Evolutionary conservation across 352 stramenopile species (phyloP).

Genomic region (Phytophthora sp.): DNA sequence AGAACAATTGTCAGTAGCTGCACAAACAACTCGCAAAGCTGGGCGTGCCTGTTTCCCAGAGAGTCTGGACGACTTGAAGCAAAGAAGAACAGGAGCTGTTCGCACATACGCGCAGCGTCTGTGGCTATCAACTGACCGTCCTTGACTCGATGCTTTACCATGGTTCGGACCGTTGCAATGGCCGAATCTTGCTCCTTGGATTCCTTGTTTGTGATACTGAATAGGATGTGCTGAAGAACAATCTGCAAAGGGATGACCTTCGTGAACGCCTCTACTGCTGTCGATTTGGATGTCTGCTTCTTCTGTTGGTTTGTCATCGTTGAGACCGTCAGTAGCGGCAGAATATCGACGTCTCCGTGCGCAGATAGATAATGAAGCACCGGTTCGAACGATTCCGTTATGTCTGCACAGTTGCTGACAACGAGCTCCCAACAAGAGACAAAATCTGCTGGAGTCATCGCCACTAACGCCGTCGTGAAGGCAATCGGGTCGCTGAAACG

Average conservation of each 20-base stretch:
- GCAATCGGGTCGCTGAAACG: conserved; percentile 26
- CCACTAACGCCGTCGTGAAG: conserved; percentile 34
- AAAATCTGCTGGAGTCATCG: conserved; percentile 35
- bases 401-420: conserved; percentile 36
- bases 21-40: conserved; percentile 47
- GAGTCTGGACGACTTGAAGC: conserved; percentile 5
- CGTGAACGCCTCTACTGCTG: conserved; percentile 17
- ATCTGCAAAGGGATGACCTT: conserved; percentile 28
- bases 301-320: conserved; percentile 36
- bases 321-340: conserved; percentile 24
- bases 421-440: conserved; percentile 44
- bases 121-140: conserved; percentile 9
- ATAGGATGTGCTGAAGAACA: conserved; percentile 41
- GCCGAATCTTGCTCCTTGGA: conserved; percentile 28
- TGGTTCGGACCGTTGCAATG: conserved; percentile 13
- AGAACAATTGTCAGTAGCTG: conserved; percentile 45
- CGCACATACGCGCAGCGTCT: conserved; percentile 47
- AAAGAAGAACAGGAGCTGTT: conserved; percentile 60
- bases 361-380: conserved; percentile 63
- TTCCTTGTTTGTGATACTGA: conserved; percentile 20
- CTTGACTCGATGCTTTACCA: conserved; percentile 26
- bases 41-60: background rate
- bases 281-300: conserved; percentile 5
- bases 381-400: conserved; percentile 39
- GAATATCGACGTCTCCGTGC: conserved; percentile 51